A percentile compares a stretch with the other conserved stretches of the same genome.
phyloP scores from a whole-genome alignment of 75 land plant species.

The Cryptomeria japonica region DNA sequence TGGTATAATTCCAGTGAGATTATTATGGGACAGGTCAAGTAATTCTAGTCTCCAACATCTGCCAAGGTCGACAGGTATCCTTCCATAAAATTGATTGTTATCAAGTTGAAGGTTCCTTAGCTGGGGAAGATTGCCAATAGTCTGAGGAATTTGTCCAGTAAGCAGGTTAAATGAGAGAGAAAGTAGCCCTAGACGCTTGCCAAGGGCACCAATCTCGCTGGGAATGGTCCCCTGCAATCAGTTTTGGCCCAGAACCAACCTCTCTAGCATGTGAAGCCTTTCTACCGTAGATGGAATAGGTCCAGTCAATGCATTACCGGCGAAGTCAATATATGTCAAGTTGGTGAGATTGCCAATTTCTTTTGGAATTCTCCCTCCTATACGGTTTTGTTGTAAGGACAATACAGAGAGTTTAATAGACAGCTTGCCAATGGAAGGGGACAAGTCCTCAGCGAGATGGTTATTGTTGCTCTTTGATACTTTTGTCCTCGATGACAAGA shows the following conservation, averaged over 20 bases:
- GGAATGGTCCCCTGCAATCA: conserved; percentile 45
- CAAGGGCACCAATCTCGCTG: conserved; percentile 19
- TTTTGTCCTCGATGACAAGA: too few relatives aligned
- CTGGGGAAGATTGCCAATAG: conserved; percentile 24
- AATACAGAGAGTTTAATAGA: conserved; percentile 8
- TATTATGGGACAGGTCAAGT: conserved; percentile 40
- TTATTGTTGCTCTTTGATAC: too few relatives aligned
- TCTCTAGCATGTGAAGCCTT: conserved; percentile 13
- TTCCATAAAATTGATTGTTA: conserved; percentile 37
- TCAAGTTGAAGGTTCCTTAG: conserved; percentile 18
- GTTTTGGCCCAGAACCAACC: conserved; percentile 9
- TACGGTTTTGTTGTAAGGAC: conserved; percentile 20
- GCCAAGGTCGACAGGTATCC: conserved; percentile 21
- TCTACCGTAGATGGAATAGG: conserved; percentile 17
- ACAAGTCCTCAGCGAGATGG: conserved; percentile 26
- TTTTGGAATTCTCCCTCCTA: conserved; percentile 33
- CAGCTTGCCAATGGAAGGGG: conserved; percentile 32
- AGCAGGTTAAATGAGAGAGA: conserved; percentile 22
- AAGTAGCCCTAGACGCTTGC: conserved; percentile 15
- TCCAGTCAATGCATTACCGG: conserved; percentile 20
- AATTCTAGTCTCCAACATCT: neutral
- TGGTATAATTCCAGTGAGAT: conserved; percentile 20
- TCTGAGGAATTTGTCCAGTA: conserved; percentile 25
- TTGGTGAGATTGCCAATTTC: conserved; percentile 22
- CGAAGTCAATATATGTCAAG: conserved; percentile 22